phyloP scores from a whole-genome alignment of 805 yeast species.

The Zygosaccharomyces bisporus region DNA sequence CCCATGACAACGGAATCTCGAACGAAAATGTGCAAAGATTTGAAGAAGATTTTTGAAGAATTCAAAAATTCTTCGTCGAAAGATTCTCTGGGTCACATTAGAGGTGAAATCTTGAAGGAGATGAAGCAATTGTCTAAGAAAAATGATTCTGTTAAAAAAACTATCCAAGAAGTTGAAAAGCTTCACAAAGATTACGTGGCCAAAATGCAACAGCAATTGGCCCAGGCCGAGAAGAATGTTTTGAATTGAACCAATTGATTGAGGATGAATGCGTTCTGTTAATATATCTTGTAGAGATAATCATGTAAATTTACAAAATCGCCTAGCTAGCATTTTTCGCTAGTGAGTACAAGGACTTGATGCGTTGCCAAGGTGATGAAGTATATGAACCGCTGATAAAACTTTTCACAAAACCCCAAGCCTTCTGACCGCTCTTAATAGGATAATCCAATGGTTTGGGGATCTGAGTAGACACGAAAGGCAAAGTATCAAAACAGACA shows the following conservation, averaged over 20 bases:
- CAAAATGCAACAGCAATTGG: constrained; percentile 53
- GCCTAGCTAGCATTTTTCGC: constrained; percentile 41
- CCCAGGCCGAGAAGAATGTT: constrained; percentile 51
- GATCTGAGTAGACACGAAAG: constrained; percentile 73
- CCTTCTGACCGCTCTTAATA: constrained; percentile 68
- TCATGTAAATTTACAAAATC: neutral
- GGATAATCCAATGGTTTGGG: constrained; percentile 94
- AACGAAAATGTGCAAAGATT: constrained; percentile 49
- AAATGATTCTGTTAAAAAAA: constrained; percentile 51
- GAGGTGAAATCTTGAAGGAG: constrained; percentile 56
- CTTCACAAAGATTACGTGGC: constrained; percentile 61
- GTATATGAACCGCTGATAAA: constrained; percentile 85
- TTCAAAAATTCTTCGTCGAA: constrained; percentile 50
- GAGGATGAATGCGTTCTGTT: neutral
- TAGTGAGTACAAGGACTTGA: constrained; percentile 50
- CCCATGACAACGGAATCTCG: constrained; percentile 66
- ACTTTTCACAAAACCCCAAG: constrained; percentile 84
- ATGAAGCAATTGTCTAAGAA: constrained; percentile 50
- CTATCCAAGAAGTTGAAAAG: constrained; percentile 61
- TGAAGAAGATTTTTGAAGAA: constrained; percentile 65
- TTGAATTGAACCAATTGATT: constrained; percentile 23
- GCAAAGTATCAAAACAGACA: constrained; percentile 77
- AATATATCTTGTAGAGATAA: neutral
- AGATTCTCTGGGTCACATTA: constrained; percentile 51
- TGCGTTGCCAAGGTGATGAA: constrained; percentile 62